Percentiles rank a stretch among this genome's conserved stretches.
These are phyloP conservation scores for Waltiozyma sp. DNA, from an alignment of 1,139 yeast genomes.

Conservation along the genomic window DNA sequence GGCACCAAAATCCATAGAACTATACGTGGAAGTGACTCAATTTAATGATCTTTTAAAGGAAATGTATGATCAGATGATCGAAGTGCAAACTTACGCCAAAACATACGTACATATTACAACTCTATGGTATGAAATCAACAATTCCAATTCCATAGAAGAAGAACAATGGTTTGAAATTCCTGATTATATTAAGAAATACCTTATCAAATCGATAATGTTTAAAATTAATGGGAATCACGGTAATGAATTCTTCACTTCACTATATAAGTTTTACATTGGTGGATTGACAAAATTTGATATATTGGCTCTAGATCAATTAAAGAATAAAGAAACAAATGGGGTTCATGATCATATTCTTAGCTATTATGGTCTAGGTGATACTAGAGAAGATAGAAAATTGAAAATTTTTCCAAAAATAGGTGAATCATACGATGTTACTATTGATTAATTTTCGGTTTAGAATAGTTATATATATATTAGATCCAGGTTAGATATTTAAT, in stretches of 20 bases:
- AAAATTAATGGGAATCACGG: constrained; percentile 24
- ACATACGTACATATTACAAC: constrained; percentile 16
- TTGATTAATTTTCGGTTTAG: too few relatives aligned
- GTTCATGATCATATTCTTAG: too few relatives aligned
- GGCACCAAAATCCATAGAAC: neutral
- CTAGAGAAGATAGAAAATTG: too few relatives aligned
- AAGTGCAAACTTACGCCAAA: constrained; percentile 1
- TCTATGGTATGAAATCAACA: constrained; percentile 10
- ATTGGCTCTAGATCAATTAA: constrained; percentile 15
- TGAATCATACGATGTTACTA: too few relatives aligned
- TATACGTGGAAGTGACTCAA: neutral
- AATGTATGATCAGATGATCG: too few relatives aligned
- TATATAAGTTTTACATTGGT: constrained; percentile 23
- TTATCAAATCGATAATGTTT: constrained; percentile 22
- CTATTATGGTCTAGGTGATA: too few relatives aligned
- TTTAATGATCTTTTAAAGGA: too few relatives aligned
- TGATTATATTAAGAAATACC: constrained; percentile 17
- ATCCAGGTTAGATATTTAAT: neutral
- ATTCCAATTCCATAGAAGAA: constrained; percentile 14
- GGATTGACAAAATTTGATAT: constrained; percentile 27
- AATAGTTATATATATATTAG: too few relatives aligned
- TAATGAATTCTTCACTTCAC: constrained; percentile 21
- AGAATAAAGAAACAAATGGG: constrained; percentile 1
- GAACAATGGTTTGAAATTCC: constrained; percentile 23
- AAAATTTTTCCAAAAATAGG: too few relatives aligned